Evolutionary conservation across 2,329 filamentous ascomycete genomes (phyloP), one percentile per base, ranked within the genome.

Genomic region (Phaeoacremonium minimum): DNA sequence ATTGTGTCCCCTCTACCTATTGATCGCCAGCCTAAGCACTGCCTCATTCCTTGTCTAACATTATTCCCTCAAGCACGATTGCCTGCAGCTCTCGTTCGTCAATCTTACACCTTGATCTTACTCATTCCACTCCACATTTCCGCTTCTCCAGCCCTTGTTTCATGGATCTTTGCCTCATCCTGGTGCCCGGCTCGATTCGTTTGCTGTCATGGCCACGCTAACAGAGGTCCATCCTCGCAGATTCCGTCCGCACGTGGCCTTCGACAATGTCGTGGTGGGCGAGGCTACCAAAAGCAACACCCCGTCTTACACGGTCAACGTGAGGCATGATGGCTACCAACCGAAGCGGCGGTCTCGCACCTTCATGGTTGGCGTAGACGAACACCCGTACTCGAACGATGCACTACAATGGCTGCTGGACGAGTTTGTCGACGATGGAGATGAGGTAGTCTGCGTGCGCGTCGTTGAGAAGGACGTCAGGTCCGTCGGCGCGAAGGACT

Each of bases 381-480:
- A 91, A 52, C 89, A 95, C 50, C 78, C 87, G 40, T 95, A 95
- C 60, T 95, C 88, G 6, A 87, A 95, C 44, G 93, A 91, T 61
- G 90, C 90, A 13, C 70, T 96, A 14, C 87, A 94, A 60, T 96
- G 89, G 89, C 73, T 95, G 34, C 77, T 96, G 28, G 87, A 94
- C 51, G 88, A 95, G 62, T 73, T 95, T 38, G 87, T 95, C 28
- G 89, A 95, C 51, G 90, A 95, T 52, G 89, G 90, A 14, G 90
- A 96, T 55, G 88, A 95, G 61, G 83, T 96, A 39, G 85, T 96
- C 7, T 96, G 90, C 60, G 75, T 96, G 33, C 77, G 87, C 35
- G 90, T 95, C 3, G 77, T 95, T 30, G 89, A 95, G 54, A 90
- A 87, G 55, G 86, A 91, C 45, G 75, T 81, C 35, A 85, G 83